Evolutionary conservation across 176 grass and related monocot genomes (phyloP).

Genomic region (Bolboschoenus planiculmis): DNA sequence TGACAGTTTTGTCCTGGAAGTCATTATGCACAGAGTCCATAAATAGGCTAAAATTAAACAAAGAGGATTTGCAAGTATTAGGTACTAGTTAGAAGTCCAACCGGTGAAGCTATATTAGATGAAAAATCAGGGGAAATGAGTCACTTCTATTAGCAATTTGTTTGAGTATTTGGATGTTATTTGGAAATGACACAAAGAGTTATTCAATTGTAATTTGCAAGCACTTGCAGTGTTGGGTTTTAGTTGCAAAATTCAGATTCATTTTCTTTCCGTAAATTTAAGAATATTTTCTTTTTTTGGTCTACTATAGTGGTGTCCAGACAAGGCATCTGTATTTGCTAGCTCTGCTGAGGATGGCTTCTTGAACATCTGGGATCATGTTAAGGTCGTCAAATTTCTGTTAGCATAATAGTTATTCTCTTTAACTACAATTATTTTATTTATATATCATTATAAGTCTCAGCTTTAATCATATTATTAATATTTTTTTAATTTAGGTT

Average conservation of each 20-base stretch:
- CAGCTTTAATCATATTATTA: background rate
- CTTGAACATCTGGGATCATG: slow-evolving; percentile 84
- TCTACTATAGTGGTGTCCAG: slow-evolving; percentile 82
- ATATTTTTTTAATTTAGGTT: slow-evolving; percentile 36
- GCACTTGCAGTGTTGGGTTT: background rate
- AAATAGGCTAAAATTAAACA: background rate
- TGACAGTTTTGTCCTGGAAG: background rate
- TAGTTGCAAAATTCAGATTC: background rate
- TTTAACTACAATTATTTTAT: background rate
- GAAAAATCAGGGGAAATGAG: background rate
- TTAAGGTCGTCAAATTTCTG: slow-evolving; percentile 45
- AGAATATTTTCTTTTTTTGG: slow-evolving; percentile 1
- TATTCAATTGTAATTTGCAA: background rate
- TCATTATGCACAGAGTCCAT: background rate
- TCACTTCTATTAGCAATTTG: background rate
- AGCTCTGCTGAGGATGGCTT: slow-evolving; percentile 81
- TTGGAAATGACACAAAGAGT: background rate
- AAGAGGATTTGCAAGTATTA: background rate
- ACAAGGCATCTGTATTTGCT: slow-evolving; percentile 91
- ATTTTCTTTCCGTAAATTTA: background rate
- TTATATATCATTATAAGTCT: slow-evolving; percentile 8
- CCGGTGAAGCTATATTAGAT: background rate
- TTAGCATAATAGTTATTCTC: background rate
- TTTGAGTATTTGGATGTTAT: background rate
- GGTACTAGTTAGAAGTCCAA: background rate